Evolutionary conservation across 148 eudicot species (phyloP).

Genomic region (Rhododendron ovatum): DNA sequence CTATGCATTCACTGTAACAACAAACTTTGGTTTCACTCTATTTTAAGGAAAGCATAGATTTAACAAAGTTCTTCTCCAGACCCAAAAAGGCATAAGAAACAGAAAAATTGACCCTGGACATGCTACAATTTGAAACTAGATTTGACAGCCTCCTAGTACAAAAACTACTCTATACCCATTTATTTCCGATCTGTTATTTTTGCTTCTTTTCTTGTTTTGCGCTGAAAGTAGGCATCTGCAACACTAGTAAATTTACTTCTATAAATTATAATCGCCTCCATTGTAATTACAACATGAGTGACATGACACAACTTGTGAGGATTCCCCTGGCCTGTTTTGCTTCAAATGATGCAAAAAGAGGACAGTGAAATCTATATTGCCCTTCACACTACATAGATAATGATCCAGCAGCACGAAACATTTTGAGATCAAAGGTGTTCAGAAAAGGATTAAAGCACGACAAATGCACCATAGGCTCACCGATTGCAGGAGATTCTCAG

Average conservation of each 20-base stretch:
- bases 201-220: too few relatives aligned
- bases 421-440: background rate
- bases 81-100: background rate
- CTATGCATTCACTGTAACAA: background rate
- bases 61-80: background rate
- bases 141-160: background rate
- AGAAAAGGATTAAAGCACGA: background rate
- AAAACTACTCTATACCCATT: background rate
- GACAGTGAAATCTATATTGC: conserved; percentile 11
- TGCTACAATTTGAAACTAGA: background rate
- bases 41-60: background rate
- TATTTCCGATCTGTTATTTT: background rate
- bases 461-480: conserved; percentile 31
- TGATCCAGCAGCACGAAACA: conserved; percentile 25
- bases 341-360: background rate
- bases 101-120: background rate
- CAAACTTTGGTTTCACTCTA: background rate
- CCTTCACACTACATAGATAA: conserved; percentile 5
- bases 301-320: background rate
- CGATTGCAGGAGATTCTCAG: conserved; percentile 53
- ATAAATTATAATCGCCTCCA: background rate
- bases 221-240: background rate
- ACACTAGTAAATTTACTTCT: background rate
- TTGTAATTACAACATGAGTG: background rate
- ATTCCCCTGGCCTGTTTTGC: conserved; percentile 30